Conservation (phyloP, 2,329 filamentous ascomycete species). For the Talaromyces sp. region DNA sequence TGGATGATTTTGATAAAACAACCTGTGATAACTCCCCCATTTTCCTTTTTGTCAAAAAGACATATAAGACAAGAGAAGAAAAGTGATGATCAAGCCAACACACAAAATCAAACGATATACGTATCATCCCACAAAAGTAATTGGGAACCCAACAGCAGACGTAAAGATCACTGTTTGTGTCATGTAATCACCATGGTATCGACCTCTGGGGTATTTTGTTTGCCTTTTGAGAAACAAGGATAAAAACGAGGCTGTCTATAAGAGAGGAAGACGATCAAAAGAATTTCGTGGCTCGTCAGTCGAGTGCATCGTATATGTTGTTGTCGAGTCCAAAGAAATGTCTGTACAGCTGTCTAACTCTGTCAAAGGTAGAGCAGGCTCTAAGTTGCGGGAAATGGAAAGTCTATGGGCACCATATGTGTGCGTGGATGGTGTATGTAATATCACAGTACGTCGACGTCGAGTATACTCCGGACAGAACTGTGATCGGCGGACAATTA, state of each 20-base stretch:
- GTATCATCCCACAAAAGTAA: background rate
- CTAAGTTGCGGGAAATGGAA: background rate
- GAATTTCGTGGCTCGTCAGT: slow-evolving; percentile 5
- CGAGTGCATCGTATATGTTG: background rate
- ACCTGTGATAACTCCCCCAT: background rate
- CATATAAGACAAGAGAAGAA: slow-evolving; percentile 9
- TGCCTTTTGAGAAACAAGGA: background rate
- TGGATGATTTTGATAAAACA: background rate
- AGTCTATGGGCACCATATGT: background rate
- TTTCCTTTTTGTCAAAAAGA: background rate
- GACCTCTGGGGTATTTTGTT: slow-evolving; percentile 10
- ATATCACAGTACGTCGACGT: background rate
- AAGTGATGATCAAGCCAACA: background rate
- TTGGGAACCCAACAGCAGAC: background rate
- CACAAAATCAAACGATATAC: background rate
- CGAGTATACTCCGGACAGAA: background rate
- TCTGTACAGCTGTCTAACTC: slow-evolving; percentile 4
- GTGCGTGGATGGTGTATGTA: background rate
- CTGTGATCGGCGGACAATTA: background rate
- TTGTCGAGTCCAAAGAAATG: background rate
- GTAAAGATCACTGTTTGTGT: background rate
- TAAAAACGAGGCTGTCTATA: background rate
- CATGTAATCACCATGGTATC: slow-evolving; percentile 1
- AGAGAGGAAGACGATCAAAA: background rate
- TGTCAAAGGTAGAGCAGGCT: background rate